Percentiles rank a stretch among this genome's conserved stretches.
These are phyloP conservation scores for Raffaelea deltoideospora DNA, from an alignment of 2,329 filamentous ascomycete genomes.

Conservation along the genomic window DNA sequence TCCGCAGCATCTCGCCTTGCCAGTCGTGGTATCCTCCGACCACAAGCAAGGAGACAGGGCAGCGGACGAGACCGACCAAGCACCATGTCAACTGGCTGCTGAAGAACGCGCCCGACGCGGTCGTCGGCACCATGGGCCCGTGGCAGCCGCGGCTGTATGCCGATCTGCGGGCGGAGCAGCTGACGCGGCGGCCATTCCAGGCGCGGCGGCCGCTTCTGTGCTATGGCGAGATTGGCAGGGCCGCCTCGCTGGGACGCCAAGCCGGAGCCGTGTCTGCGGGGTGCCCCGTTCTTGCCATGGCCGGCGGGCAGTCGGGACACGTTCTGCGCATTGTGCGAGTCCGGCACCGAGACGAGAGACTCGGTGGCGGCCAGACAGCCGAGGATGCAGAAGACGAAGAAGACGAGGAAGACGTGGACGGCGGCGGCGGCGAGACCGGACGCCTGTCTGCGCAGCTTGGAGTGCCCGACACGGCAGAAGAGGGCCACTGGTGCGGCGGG, in stretches of 20 bases:
- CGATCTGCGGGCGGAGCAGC: slow-evolving; percentile 21
- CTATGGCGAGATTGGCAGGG: slow-evolving; percentile 37
- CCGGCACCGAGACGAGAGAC: too few relatives aligned
- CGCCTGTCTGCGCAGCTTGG: slow-evolving; percentile 34
- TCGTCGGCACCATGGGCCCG: slow-evolving; percentile 18
- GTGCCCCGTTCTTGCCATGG: slow-evolving; percentile 28
- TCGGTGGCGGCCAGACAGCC: too few relatives aligned
- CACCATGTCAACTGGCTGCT: slow-evolving; percentile 33
- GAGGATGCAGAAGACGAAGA: too few relatives aligned
- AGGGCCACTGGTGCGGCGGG: slow-evolving; percentile 40
- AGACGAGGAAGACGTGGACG: too few relatives aligned
- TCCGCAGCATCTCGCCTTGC: not conserved
- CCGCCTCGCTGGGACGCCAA: too few relatives aligned
- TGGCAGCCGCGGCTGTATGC: too few relatives aligned
- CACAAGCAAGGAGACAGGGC: too few relatives aligned
- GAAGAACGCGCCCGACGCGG: slow-evolving; percentile 34
- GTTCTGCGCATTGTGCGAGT: slow-evolving; percentile 39
- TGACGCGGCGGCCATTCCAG: slow-evolving; percentile 6
- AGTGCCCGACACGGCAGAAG: slow-evolving; percentile 23
- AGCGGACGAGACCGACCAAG: slow-evolving; percentile 5
- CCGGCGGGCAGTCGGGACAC: slow-evolving; percentile 41
- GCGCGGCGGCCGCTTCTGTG: slow-evolving; percentile 27
- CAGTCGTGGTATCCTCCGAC: too few relatives aligned
- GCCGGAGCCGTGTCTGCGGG: slow-evolving; percentile 10
- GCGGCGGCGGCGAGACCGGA: too few relatives aligned